Conservation (phyloP, 2,329 filamentous ascomycete genomes). For the Fusarium anthophilum region DNA sequence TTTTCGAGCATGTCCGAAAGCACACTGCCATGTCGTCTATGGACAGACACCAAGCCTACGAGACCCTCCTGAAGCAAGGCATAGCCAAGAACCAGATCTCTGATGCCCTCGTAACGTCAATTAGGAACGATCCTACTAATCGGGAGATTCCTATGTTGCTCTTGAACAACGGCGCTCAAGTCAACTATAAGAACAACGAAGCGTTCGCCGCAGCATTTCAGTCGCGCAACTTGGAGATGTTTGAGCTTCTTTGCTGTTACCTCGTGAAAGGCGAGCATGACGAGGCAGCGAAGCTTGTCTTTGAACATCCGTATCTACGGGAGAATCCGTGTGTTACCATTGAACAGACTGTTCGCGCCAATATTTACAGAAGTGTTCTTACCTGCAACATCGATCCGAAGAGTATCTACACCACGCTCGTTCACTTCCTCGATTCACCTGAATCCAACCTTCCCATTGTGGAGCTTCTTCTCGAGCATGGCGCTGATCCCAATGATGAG, state of each 20-base stretch:
- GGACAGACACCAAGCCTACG: neutral
- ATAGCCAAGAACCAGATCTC: neutral
- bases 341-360: neutral
- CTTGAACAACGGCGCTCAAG: neutral
- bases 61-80: neutral
- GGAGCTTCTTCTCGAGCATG: conserved; percentile 5
- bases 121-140: neutral
- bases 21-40: neutral
- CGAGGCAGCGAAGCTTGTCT: neutral
- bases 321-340: neutral
- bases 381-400: neutral
- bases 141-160: neutral
- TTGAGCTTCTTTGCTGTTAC: neutral
- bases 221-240: neutral
- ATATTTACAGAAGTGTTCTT: conserved; percentile 6
- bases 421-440: neutral
- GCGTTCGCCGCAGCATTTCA: neutral
- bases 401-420: neutral
- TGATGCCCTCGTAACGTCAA: neutral
- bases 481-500: conserved; percentile 1
- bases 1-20: neutral
- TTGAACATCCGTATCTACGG: neutral
- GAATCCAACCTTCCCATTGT: neutral
- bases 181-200: neutral
- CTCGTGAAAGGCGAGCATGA: neutral